A percentile compares a stretch with the other conserved stretches of the same genome.
phyloP scores from a whole-genome alignment of 1,139 yeast genomes.

The Pichia sp. region DNA sequence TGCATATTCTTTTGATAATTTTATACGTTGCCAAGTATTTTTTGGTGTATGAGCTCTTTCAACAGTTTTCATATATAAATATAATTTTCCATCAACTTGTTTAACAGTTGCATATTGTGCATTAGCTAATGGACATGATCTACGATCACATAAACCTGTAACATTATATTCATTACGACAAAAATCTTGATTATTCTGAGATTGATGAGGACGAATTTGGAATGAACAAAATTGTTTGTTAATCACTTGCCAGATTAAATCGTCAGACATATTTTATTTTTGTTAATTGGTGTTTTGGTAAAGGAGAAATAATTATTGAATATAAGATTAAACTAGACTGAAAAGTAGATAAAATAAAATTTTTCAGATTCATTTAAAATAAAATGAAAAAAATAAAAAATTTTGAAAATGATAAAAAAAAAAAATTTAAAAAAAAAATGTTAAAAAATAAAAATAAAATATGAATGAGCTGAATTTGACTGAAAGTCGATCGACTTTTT shows the following conservation, averaged over 20 bases:
- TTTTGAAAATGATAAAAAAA: no score
- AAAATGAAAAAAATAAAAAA: no score
- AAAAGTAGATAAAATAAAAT: not conserved
- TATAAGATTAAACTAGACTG: no score
- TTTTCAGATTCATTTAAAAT: no score
- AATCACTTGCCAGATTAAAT: conserved; percentile 53
- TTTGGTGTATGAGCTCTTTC: conserved; percentile 95
- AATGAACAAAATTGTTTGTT: conserved; percentile 57
- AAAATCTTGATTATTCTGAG: conserved; percentile 50
- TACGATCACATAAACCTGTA: conserved; percentile 84
- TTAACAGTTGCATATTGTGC: conserved; percentile 94
- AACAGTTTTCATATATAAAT: conserved; percentile 92
- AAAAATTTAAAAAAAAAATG: no score
- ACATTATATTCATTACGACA: conserved; percentile 57
- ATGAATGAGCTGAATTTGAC: no score
- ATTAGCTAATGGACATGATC: conserved; percentile 93
- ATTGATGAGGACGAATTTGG: conserved; percentile 38
- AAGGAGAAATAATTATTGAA: not conserved
- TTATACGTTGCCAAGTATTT: conserved; percentile 89
- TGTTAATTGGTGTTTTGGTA: not conserved
- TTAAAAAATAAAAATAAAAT: no score
- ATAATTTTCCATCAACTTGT: conserved; percentile 78
- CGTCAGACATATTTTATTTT: conserved; percentile 14
- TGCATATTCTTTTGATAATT: conserved; percentile 78
- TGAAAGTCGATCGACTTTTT: conserved; percentile 3